These are phyloP conservation scores for Zygoascus bituminiphila DNA, from an alignment of 805 yeast species.

Conservation along the genomic window DNA sequence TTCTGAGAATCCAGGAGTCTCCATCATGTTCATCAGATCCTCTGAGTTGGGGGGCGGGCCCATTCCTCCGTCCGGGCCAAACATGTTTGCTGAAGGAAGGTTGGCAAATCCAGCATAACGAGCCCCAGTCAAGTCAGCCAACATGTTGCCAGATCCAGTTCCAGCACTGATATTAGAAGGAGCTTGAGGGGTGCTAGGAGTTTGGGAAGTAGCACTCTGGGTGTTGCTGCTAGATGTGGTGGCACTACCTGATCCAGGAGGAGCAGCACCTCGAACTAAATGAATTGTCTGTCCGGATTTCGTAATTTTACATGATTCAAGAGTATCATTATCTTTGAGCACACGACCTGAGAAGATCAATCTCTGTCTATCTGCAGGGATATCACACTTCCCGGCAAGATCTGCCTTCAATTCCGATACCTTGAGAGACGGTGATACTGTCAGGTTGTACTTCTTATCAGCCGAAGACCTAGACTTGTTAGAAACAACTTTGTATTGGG, in stretches of 20 bases:
- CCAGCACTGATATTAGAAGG: conserved; percentile 87
- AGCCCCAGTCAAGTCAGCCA: conserved; percentile 90
- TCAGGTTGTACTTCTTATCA: conserved; percentile 68
- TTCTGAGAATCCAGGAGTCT: conserved; percentile 73
- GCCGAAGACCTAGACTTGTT: conserved; percentile 48
- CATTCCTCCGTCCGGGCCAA: conserved; percentile 95
- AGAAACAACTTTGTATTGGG: no score
- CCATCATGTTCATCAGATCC: conserved; percentile 66
- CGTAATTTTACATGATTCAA: conserved; percentile 62
- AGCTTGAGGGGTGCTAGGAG: conserved; percentile 30
- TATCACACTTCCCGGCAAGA: conserved; percentile 51
- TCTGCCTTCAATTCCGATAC: conserved; percentile 61
- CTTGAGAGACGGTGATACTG: conserved; percentile 45
- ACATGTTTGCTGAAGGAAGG: conserved; percentile 78
- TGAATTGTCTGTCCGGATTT: conserved; percentile 84
- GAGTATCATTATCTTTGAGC: conserved; percentile 70
- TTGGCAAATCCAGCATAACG: conserved; percentile 90
- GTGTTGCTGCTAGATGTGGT: conserved; percentile 21
- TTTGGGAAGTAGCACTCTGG: conserved; percentile 18
- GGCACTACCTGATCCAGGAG: conserved; percentile 26
- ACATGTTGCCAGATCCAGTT: conserved; percentile 77
- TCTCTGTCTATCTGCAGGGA: conserved; percentile 75
- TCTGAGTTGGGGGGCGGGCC: conserved; percentile 68
- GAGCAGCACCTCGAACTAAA: conserved; percentile 72
- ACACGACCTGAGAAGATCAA: conserved; percentile 92